Percentiles rank a stretch among this genome's conserved stretches.
Evolutionary conservation across 768 basidiomycete species (phyloP).

Genomic region (Lentinula edodes): DNA sequence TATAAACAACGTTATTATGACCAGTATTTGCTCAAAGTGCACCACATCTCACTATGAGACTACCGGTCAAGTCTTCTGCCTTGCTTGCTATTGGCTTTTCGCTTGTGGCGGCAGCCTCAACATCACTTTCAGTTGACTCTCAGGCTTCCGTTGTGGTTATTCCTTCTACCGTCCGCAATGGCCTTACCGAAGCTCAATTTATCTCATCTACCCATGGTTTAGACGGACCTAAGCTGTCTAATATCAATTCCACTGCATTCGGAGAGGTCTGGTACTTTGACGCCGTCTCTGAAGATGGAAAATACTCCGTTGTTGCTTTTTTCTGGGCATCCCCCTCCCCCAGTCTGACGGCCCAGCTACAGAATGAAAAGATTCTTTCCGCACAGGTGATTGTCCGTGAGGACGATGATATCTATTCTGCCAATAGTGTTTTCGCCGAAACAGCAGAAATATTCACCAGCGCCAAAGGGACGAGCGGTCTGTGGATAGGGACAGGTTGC

Average conservation of each 20-base stretch:
- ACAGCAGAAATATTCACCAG: constrained; percentile 2
- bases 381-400: constrained; percentile 1
- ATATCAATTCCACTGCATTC: constrained; percentile 10
- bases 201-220: not conserved
- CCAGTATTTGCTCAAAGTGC: too few species aligned
- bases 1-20: too few species aligned
- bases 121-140: not conserved
- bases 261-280: constrained; percentile 17
- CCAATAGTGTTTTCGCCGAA: not conserved
- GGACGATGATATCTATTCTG: constrained; percentile 7
- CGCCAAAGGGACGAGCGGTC: constrained; percentile 4
- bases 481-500: constrained; percentile 10
- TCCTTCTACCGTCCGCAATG: not conserved
- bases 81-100: too few species aligned
- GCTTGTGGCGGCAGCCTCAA: too few species aligned
- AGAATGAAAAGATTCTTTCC: not conserved
- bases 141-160: not conserved
- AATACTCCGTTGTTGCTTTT: constrained; percentile 8
- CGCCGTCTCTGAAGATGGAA: constrained; percentile 10
- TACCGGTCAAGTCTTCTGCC: too few species aligned
- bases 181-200: not conserved
- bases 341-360: not conserved
- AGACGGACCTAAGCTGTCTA: constrained; percentile 9
- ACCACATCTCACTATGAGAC: too few species aligned
- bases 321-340: constrained; percentile 10